These are phyloP conservation scores for Canna indica DNA, from an alignment of 176 grass and related monocot genomes.

Conservation along the genomic window DNA sequence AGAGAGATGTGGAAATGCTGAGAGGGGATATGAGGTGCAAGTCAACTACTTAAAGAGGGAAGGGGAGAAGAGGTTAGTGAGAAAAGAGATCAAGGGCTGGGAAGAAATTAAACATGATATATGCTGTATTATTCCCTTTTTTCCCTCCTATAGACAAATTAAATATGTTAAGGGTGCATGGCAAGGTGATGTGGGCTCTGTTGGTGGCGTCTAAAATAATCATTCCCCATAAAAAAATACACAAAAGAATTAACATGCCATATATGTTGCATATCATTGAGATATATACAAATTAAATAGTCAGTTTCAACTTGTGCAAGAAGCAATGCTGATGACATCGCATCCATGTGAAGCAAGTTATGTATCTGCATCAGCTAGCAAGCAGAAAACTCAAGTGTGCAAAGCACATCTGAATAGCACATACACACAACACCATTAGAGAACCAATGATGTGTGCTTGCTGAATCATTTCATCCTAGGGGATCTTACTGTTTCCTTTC, in stretches of 20 bases:
- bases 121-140: too few relatives aligned
- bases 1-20: not conserved
- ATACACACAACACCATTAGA: too few relatives aligned
- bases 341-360: conserved; percentile 6
- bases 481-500: not conserved
- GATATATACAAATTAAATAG: not conserved
- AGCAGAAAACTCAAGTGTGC: too few relatives aligned
- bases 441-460: too few relatives aligned
- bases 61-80: not conserved
- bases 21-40: not conserved
- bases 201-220: too few relatives aligned
- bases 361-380: not conserved
- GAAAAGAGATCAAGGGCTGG: not conserved
- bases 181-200: too few relatives aligned
- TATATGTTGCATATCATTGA: not conserved
- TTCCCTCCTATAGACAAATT: too few relatives aligned
- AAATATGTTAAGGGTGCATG: too few relatives aligned
- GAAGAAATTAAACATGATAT: not conserved
- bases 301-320: too few relatives aligned
- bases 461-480: not conserved
- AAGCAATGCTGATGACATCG: not conserved
- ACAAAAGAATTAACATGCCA: too few relatives aligned
- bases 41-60: conserved; percentile 9
- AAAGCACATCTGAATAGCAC: too few relatives aligned
- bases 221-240: too few relatives aligned